Evolutionary conservation across 108 stramenopile species (phyloP).

Genomic region (Schizochytrium sp.): DNA sequence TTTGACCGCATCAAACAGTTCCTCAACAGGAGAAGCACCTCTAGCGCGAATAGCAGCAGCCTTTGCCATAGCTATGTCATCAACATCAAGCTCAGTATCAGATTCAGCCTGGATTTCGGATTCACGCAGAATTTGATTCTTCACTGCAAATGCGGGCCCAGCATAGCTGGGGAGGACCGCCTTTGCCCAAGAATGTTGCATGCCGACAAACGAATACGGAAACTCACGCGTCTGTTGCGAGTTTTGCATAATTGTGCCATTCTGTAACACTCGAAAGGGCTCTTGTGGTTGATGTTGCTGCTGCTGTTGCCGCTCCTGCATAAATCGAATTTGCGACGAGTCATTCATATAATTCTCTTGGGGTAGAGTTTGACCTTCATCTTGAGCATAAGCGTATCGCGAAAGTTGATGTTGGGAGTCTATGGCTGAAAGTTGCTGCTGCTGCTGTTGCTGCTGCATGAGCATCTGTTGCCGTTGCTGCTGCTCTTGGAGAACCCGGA

Average conservation of each 20-base stretch:
- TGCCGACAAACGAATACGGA: conserved; percentile 36
- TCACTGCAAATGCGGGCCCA: neutral
- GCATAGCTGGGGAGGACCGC: neutral
- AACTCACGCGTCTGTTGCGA: neutral
- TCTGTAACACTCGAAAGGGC: too few relatives aligned
- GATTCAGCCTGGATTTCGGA: neutral
- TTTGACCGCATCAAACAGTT: conserved; percentile 1
- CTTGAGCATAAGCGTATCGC: too few relatives aligned
- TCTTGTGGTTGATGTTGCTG: too few relatives aligned
- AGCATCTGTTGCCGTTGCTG: too few relatives aligned
- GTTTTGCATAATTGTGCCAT: neutral
- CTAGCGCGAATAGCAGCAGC: neutral
- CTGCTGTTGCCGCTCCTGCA: too few relatives aligned
- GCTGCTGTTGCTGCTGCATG: too few relatives aligned
- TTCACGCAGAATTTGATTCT: neutral
- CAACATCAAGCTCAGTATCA: neutral
- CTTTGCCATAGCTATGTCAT: neutral
- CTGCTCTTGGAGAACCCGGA: too few relatives aligned
- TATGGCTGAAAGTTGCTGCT: too few relatives aligned
- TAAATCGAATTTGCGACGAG: too few relatives aligned
- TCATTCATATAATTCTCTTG: too few relatives aligned
- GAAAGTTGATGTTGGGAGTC: too few relatives aligned
- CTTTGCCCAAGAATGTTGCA: conserved; percentile 34
- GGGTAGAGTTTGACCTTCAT: too few relatives aligned
- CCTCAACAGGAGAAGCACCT: conserved; percentile 11